Conservation (phyloP, 306 rosid genomes). For the Aeschynomene evenia region DNA sequence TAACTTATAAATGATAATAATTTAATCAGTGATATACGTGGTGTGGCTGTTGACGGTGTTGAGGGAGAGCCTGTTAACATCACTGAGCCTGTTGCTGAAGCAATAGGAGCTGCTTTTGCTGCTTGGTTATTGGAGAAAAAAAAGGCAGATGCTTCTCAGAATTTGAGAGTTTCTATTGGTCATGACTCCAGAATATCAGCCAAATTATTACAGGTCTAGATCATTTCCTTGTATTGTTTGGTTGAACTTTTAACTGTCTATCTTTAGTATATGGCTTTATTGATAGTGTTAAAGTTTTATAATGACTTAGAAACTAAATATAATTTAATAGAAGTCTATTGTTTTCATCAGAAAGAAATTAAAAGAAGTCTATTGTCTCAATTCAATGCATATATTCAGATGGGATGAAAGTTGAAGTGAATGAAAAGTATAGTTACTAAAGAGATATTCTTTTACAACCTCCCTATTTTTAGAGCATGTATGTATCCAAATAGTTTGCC, state of each 20-base stretch:
- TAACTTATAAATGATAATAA: slow-evolving; percentile 28
- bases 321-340: background rate
- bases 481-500: slow-evolving; percentile 9
- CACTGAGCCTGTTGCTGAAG: slow-evolving; percentile 88
- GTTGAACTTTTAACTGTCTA: background rate
- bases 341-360: background rate
- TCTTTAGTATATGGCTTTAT: slow-evolving; percentile 1
- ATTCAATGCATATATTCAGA: slow-evolving; percentile 2
- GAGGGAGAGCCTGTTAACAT: slow-evolving; percentile 83
- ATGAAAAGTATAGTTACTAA: slow-evolving; percentile 6
- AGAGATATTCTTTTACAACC: slow-evolving; percentile 15
- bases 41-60: slow-evolving; percentile 87
- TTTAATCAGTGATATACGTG: slow-evolving; percentile 81
- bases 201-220: slow-evolving; percentile 66
- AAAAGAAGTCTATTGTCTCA: slow-evolving; percentile 12
- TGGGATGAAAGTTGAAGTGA: slow-evolving; percentile 18
- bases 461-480: slow-evolving; percentile 8
- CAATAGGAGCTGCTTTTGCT: slow-evolving; percentile 89
- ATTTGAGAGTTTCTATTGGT: slow-evolving; percentile 79
- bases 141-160: slow-evolving; percentile 55
- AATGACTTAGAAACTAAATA: slow-evolving; percentile 1
- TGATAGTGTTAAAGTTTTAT: slow-evolving; percentile 1
- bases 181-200: slow-evolving; percentile 92
- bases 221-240: slow-evolving; percentile 25
- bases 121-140: slow-evolving; percentile 85